Evolutionary conservation across 768 basidiomycete species (phyloP), one percentile per base, ranked within the genome.

Genomic region (Termitomyces sp.): DNA sequence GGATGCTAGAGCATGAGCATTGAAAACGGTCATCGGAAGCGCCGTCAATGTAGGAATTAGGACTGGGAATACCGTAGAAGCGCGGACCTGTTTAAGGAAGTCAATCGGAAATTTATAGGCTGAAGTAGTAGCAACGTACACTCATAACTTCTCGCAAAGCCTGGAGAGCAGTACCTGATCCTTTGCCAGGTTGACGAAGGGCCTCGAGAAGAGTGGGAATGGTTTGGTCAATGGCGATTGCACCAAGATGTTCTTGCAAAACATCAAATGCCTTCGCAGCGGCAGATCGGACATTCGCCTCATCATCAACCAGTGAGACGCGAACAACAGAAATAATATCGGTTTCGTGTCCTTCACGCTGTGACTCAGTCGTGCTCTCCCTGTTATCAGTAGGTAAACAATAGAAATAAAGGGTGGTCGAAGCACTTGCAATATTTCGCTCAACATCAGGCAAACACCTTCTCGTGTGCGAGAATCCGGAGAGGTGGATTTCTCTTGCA

Each of bases 181-280:
- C 85, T 66, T 88, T 89, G 5, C 95, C 95, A 14, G 95, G 93
- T 71, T 94, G 91, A 18, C 93, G 87, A 38, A 98, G 86, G 1
- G 96, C 96, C 66, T 95, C 94, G 55, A 99, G 71, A 0, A 98
- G 72, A 0, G 96, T 98, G 0, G 97, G 96, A 59, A 98, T 98
- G 0, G 94, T 98, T 74, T 95, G 85, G 68, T 98, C 96, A 62
- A 98, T 95, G 6, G 95, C 95, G 68, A 88, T 91, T 33, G 85
- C 81, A 7, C 96, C 97, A 43, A 98, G 81, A 66, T 89, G 82
- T 62, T 95, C 92, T 75, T 98, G 96, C n/a, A 98, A 80, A 4
- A 86, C 83, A 69, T 98, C 97, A 72, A 99, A 82, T n/a, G 82
- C 79, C 65, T 78, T 88, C 0, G 95, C 96, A 6, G 95, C 96